Evolutionary conservation across 2,329 filamentous ascomycete genomes (phyloP).

Genomic region (Aureobasidium leucospermi): DNA sequence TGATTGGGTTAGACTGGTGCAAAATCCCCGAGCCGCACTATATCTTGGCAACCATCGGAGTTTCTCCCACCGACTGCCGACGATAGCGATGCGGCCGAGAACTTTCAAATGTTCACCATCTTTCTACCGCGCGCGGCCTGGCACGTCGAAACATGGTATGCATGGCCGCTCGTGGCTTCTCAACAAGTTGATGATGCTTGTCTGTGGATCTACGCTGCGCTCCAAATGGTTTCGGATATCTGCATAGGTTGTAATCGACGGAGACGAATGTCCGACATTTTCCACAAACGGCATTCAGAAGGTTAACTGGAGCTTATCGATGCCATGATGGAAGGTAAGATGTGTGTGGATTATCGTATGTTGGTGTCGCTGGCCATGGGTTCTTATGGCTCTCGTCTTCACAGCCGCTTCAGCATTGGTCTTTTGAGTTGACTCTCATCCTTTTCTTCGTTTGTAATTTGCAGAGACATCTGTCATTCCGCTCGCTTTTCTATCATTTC

Average conservation of each 20-base stretch:
- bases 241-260: neutral
- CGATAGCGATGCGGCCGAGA: neutral
- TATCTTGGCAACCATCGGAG: neutral
- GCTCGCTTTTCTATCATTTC: neutral
- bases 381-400: too few species aligned
- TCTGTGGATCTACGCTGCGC: neutral
- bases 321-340: neutral
- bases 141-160: neutral
- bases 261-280: neutral
- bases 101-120: neutral
- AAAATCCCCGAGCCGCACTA: neutral
- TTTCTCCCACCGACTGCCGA: neutral
- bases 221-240: neutral
- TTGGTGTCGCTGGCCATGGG: neutral
- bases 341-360: neutral
- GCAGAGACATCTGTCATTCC: neutral
- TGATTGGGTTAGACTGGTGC: neutral
- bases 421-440: neutral
- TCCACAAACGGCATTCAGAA: neutral
- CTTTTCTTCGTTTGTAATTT: neutral
- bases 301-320: neutral
- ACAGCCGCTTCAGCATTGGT: neutral
- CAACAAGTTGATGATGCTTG: neutral
- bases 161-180: neutral
- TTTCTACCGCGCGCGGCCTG: neutral